These are phyloP conservation scores for Senna tora DNA, from an alignment of 306 rosid species.

Conservation along the genomic window DNA sequence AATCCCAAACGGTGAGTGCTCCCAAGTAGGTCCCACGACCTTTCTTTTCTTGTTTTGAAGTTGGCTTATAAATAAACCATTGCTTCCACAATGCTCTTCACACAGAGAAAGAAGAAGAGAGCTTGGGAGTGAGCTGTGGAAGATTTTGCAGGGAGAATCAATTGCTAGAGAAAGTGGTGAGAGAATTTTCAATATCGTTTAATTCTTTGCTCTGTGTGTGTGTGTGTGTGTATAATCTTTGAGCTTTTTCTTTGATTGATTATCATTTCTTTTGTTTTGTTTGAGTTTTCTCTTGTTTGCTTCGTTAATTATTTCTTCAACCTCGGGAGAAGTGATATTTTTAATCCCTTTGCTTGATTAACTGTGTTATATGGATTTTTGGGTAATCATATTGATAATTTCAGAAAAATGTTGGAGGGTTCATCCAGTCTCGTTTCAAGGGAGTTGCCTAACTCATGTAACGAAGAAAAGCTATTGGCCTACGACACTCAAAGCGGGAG, in stretches of 20 bases:
- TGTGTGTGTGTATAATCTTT: no score
- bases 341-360: conserved; percentile 6
- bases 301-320: not conserved
- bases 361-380: conserved; percentile 13
- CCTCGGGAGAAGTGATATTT: conserved; percentile 35
- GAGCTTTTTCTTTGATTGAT: no score
- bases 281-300: conserved; percentile 20
- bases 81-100: not conserved
- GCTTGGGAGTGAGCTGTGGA: no score
- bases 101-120: conserved; percentile 37
- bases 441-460: conserved; percentile 66
- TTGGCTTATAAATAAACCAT: conserved; percentile 14
- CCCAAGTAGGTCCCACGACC: conserved; percentile 30
- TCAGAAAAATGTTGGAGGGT: conserved; percentile 76
- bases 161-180: no score
- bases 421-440: conserved; percentile 67
- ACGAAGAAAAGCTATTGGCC: conserved; percentile 69
- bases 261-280: not conserved
- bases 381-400: conserved; percentile 35
- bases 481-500: conserved; percentile 52
- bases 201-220: no score
- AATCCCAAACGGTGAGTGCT: conserved; percentile 46
- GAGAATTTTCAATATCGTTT: no score
- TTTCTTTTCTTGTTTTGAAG: not conserved
- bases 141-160: no score